Evolutionary conservation across 1,139 yeast genomes (phyloP).

Genomic region (Blastobotrys serpentis): DNA sequence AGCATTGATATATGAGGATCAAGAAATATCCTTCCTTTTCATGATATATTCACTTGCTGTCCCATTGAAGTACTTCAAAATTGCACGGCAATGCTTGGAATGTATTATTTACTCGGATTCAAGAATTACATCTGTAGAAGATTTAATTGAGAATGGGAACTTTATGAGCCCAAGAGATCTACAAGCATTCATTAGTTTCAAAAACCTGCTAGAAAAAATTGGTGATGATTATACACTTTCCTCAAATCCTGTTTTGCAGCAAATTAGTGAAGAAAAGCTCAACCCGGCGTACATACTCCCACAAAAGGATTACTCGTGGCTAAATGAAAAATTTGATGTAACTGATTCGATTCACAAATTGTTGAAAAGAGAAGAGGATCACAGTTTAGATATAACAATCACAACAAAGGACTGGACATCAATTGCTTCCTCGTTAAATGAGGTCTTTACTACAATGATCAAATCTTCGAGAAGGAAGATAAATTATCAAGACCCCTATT

Average conservation of each 20-base stretch:
- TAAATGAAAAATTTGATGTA: conserved; percentile 12
- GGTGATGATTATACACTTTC: conserved; percentile 29
- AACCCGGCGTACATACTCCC: conserved; percentile 15
- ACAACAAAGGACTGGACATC: conserved; percentile 32
- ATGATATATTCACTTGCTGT: conserved; percentile 29
- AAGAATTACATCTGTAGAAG: conserved; percentile 29
- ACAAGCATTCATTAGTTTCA: conserved; percentile 27
- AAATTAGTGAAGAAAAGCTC: conserved; percentile 18
- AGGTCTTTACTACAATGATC: conserved; percentile 21
- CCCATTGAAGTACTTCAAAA: conserved; percentile 40
- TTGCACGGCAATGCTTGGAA: conserved; percentile 66
- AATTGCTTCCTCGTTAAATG: conserved; percentile 29
- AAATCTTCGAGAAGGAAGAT: conserved; percentile 26
- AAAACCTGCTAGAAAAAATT: conserved; percentile 27
- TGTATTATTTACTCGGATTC: conserved; percentile 44
- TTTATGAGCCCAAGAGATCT: conserved; percentile 30
- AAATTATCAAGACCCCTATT: conserved; percentile 31
- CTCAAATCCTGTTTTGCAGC: conserved; percentile 19
- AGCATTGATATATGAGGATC: conserved; percentile 37
- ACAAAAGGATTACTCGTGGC: conserved; percentile 25
- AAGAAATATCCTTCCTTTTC: conserved; percentile 36
- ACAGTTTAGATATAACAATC: conserved; percentile 24
- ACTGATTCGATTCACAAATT: conserved; percentile 8
- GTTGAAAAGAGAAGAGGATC: conserved; percentile 11
- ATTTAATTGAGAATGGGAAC: conserved; percentile 24